Evolutionary conservation across 1,139 yeast genomes (phyloP).

Genomic region (Candida sp.): DNA sequence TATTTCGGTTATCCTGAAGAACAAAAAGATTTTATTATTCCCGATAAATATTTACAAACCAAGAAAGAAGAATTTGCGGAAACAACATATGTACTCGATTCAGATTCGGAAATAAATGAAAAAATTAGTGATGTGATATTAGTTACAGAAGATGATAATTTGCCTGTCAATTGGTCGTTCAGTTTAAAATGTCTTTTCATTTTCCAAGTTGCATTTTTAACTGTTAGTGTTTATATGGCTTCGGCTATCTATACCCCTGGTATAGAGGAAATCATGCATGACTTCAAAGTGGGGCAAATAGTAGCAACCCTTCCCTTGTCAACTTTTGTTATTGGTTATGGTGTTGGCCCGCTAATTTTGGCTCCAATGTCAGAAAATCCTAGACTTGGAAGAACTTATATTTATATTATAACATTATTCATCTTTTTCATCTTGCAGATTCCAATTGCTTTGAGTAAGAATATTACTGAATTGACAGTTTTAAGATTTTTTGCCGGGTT

Average conservation of each 20-base stretch:
- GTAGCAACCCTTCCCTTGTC: slow-evolving; percentile 43
- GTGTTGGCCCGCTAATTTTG: slow-evolving; percentile 52
- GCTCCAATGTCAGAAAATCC: slow-evolving; percentile 52
- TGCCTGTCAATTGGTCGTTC: slow-evolving; percentile 28
- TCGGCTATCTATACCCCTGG: slow-evolving; percentile 30
- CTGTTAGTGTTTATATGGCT: slow-evolving; percentile 23
- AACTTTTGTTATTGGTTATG: slow-evolving; percentile 49
- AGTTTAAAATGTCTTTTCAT: slow-evolving; percentile 15
- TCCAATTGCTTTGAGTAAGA: slow-evolving; percentile 26
- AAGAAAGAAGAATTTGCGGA: slow-evolving; percentile 1
- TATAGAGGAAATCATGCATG: slow-evolving; percentile 30
- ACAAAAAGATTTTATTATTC: slow-evolving; percentile 22
- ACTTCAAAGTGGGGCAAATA: slow-evolving; percentile 41
- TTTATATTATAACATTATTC: slow-evolving; percentile 26
- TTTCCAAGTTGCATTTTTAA: slow-evolving; percentile 18
- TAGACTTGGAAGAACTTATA: slow-evolving; percentile 50
- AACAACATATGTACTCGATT: neutral
- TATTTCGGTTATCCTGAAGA: slow-evolving; percentile 27
- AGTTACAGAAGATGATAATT: slow-evolving; percentile 20
- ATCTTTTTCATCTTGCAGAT: slow-evolving; percentile 31
- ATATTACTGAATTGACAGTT: slow-evolving; percentile 28
- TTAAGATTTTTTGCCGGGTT: slow-evolving; percentile 32
- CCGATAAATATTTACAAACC: slow-evolving; percentile 22
- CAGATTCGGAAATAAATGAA: neutral
- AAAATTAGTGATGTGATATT: neutral